These are phyloP conservation scores for Leishmania tropica DNA, from an alignment of 208 protist genomes.

Conservation along the genomic window DNA sequence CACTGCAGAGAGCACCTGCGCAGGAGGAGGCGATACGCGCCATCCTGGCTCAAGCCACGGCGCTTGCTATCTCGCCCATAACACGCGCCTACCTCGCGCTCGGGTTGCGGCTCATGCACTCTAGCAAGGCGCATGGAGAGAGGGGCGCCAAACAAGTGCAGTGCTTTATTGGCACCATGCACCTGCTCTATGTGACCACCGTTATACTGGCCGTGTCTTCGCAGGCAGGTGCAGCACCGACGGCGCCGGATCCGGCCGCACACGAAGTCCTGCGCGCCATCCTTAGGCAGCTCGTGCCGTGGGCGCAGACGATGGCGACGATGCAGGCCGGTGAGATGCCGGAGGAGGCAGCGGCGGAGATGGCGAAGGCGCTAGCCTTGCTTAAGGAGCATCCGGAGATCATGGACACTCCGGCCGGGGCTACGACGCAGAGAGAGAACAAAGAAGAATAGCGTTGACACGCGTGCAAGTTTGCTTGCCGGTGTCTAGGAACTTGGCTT, in stretches of 20 bases:
- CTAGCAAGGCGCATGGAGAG: background rate
- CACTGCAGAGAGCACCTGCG: background rate
- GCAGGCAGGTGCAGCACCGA: background rate
- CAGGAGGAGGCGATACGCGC: background rate
- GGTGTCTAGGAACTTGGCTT: background rate
- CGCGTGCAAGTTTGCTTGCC: background rate
- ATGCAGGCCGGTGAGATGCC: background rate
- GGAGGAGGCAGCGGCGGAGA: slow-evolving; percentile 13
- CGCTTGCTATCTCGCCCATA: slow-evolving; percentile 4
- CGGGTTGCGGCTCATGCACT: background rate
- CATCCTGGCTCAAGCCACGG: slow-evolving; percentile 3
- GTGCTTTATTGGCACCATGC: background rate
- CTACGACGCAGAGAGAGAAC: background rate
- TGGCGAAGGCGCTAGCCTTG: background rate
- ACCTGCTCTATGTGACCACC: slow-evolving; percentile 1
- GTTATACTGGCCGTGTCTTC: background rate
- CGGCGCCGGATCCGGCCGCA: background rate
- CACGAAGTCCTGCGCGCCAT: background rate
- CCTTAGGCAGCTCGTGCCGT: slow-evolving; percentile 3
- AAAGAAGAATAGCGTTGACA: background rate
- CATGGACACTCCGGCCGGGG: background rate
- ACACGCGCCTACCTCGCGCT: background rate
- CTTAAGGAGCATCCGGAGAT: slow-evolving; percentile 25
- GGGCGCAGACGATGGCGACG: slow-evolving; percentile 10
- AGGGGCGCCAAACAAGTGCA: background rate